Evolutionary conservation across 768 basidiomycete species (phyloP).

Genomic region (Tulasnella sp.): DNA sequence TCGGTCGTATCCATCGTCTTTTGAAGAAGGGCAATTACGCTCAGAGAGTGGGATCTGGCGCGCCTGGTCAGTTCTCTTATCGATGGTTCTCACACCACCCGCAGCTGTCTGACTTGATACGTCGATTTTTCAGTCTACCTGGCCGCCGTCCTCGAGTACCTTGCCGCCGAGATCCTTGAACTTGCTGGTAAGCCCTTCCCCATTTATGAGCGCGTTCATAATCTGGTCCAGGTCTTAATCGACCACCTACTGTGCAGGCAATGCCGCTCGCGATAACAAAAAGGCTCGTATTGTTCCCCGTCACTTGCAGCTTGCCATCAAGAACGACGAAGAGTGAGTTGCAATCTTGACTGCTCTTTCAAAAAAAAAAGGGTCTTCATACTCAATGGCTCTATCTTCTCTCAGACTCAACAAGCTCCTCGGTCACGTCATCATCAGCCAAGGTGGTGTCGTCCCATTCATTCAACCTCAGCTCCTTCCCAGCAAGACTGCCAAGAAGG

Average conservation of each 20-base stretch:
- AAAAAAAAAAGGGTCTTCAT: background rate
- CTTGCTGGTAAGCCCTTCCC: slow-evolving; percentile 51
- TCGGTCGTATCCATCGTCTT: slow-evolving; percentile 86
- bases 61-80: slow-evolving; percentile 34
- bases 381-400: background rate
- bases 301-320: slow-evolving; percentile 84
- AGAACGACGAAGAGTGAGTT: slow-evolving; percentile 75
- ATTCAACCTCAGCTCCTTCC: slow-evolving; percentile 51
- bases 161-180: slow-evolving; percentile 88
- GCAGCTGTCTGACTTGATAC: background rate
- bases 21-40: slow-evolving; percentile 82
- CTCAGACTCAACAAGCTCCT: slow-evolving; percentile 64
- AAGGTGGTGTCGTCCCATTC: slow-evolving; percentile 78
- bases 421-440: slow-evolving; percentile 78
- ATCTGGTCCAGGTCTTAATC: background rate
- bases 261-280: slow-evolving; percentile 83
- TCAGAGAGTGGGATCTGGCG: slow-evolving; percentile 80
- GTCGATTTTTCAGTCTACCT: slow-evolving; percentile 51
- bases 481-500: slow-evolving; percentile 34
- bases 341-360: background rate
- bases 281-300: slow-evolving; percentile 92
- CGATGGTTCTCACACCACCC: background rate
- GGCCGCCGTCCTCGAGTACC: slow-evolving; percentile 83
- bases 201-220: background rate
- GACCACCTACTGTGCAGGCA: slow-evolving; percentile 22